These are phyloP conservation scores for Phytopythium sindhum DNA, from an alignment of 352 stramenopile species.

Conservation along the genomic window DNA sequence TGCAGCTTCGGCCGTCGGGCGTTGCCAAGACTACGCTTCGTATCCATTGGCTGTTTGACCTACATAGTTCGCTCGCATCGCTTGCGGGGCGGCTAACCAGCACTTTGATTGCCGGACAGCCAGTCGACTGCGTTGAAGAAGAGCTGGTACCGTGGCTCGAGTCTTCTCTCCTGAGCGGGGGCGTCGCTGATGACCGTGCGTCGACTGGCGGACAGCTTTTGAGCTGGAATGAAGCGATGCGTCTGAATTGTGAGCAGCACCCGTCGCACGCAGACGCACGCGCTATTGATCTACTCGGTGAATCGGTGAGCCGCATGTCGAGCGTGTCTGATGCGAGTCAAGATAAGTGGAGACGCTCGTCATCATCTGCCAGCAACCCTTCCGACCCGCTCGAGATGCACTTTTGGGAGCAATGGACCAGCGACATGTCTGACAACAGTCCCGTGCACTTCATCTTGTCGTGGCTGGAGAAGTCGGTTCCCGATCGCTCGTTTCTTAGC, in stretches of 20 bases:
- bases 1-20: constrained; percentile 67
- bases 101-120: constrained; percentile 73
- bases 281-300: not conserved
- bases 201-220: constrained; percentile 11
- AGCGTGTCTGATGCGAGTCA: constrained; percentile 7
- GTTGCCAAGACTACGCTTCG: constrained; percentile 74
- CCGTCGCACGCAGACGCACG: constrained; percentile 12
- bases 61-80: constrained; percentile 72
- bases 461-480: constrained; percentile 73
- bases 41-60: constrained; percentile 82
- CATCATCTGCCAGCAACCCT: constrained; percentile 10
- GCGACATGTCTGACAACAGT: constrained; percentile 57
- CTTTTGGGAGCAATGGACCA: constrained; percentile 56
- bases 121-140: constrained; percentile 74
- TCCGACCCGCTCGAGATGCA: constrained; percentile 31
- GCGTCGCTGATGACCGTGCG: constrained; percentile 19
- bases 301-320: constrained; percentile 2
- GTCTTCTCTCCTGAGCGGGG: constrained; percentile 75
- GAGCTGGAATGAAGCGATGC: constrained; percentile 36
- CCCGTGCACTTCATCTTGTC: constrained; percentile 55
- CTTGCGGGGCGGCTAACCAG: constrained; percentile 63
- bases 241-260: constrained; percentile 26
- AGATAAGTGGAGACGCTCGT: constrained; percentile 9
- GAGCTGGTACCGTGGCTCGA: constrained; percentile 83
- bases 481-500: constrained; percentile 77